These are phyloP conservation scores for Backusella westeae DNA, from an alignment of 192 early-diverging fungal species.

Conservation along the genomic window DNA sequence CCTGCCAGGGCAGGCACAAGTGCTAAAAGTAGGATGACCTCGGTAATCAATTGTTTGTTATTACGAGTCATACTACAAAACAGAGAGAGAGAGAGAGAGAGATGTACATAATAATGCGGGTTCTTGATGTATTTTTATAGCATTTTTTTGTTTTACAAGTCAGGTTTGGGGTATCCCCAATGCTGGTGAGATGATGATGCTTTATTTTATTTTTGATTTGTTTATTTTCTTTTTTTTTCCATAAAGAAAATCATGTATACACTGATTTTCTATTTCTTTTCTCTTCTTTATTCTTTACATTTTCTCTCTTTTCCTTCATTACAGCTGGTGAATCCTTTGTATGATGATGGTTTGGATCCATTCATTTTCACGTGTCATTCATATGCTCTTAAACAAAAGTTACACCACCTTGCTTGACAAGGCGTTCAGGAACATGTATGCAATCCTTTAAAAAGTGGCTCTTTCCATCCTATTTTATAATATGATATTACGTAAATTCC, in stretches of 20 bases:
- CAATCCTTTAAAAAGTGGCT: neutral
- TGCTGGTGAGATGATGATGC: neutral
- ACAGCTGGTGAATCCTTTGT: neutral
- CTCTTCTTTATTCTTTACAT: neutral
- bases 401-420: neutral
- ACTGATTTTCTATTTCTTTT: neutral
- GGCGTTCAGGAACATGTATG: neutral
- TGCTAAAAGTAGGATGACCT: neutral
- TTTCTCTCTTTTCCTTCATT: neutral
- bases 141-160: neutral
- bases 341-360: neutral
- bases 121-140: neutral
- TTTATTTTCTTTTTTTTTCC: neutral
- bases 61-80: neutral
- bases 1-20: constrained; percentile 8
- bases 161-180: neutral
- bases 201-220: too few relatives aligned
- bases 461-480: neutral
- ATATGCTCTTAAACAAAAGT: neutral
- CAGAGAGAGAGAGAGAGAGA: neutral
- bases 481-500: neutral
- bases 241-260: neutral
- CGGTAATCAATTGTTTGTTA: neutral
- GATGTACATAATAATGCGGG: neutral
- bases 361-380: neutral